Conservation (phyloP, 2,329 filamentous ascomycete genomes). For the Pseudogymnoascus sp. region DNA sequence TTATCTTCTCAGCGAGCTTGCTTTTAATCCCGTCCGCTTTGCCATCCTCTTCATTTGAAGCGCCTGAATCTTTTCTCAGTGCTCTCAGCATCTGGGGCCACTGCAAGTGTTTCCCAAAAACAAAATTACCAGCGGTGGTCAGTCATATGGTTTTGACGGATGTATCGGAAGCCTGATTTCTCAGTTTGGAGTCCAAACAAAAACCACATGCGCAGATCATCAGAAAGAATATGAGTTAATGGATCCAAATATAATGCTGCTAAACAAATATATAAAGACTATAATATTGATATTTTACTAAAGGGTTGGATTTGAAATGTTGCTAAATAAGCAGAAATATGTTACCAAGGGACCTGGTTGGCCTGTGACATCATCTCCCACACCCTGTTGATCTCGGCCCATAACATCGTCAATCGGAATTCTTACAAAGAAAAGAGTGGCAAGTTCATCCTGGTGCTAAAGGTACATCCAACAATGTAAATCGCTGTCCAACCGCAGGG, state of each 20-base stretch:
- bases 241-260: neutral
- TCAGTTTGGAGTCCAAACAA: neutral
- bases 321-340: neutral
- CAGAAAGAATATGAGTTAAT: neutral
- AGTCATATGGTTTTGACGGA: neutral
- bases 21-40: neutral
- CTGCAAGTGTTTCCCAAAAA: neutral
- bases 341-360: neutral
- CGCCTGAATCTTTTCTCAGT: neutral
- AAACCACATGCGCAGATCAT: neutral
- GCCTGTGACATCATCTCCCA: neutral
- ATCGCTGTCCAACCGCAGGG: neutral
- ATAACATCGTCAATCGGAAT: neutral
- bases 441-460: neutral
- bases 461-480: neutral
- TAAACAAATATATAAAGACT: neutral
- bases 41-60: neutral
- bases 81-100: neutral
- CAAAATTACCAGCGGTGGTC: neutral
- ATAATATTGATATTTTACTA: neutral
- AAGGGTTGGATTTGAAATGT: neutral
- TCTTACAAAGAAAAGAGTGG: neutral
- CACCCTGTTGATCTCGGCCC: neutral
- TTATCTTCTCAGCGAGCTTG: neutral
- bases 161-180: neutral